Evolutionary conservation across 805 yeast genomes (phyloP), one percentile per base, ranked within the genome.

Genomic region (Nakazawaea anatomiae): DNA sequence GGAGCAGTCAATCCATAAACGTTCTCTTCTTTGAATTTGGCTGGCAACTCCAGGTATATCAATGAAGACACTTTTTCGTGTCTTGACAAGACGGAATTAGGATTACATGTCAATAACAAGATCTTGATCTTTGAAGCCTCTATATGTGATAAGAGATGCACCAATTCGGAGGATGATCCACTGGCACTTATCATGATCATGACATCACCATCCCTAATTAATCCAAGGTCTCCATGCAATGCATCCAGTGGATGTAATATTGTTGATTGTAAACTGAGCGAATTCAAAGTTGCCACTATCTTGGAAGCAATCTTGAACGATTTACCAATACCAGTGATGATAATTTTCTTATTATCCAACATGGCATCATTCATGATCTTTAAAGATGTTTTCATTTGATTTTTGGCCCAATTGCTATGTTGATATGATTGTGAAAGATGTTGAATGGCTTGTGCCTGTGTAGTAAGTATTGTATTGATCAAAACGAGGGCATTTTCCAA

Each of bases 1-100:
- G 97, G 97, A 0, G 96, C 96, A 7, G 90, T 85, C 31, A 89
- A 64, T 0, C 96, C 96, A 59, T 86, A 87, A 4, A 87, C 69
- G 11, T 75, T 65, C 18, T 75, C 73, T 54, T 89, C 97, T 31
- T 76, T 70, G 52, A 82, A 72, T 39, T 71, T 66, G 1, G 68
- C 56, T 0, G 91, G 89, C 14, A 86, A 63, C 45, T 82, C 85
- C 1, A 89, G 89, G 48, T 76, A 77, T 10, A 87, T 62, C 29
- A 87, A 63, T 1, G 84, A 69, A 27, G 66, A 65, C 4, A 81
- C 75, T 53, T 76, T 76, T 4, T 78, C 71, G 42, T 73, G 74
- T 34, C 65, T 62, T 3, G 88, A 75, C 46, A 88, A 69, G 34
- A 74, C 66, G 3, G 89, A 82, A n/a, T 66, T 65, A 49, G 74